phyloP scores from a whole-genome alignment of 768 basidiomycete genomes.

The Tubosaeta sp. region DNA sequence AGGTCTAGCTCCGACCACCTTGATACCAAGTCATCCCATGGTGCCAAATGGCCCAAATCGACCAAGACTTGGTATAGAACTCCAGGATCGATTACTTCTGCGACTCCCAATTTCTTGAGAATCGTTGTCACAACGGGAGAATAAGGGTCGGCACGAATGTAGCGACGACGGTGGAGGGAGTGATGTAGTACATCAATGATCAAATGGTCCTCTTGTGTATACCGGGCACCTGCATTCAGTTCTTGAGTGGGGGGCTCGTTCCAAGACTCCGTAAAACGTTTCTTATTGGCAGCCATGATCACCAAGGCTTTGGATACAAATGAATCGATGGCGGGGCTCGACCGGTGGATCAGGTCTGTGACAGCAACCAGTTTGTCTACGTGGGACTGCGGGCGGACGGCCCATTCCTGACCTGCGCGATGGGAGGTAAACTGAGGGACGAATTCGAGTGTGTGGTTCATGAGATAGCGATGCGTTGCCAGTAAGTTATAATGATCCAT shows the following conservation, averaged over 20 bases:
- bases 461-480: conserved; percentile 61
- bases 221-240: conserved; percentile 29
- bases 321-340: conserved; percentile 36
- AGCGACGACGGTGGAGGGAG: conserved; percentile 44
- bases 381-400: conserved; percentile 59
- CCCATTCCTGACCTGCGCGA: conserved; percentile 46
- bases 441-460: conserved; percentile 51
- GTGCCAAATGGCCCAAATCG: conserved; percentile 69
- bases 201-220: conserved; percentile 49
- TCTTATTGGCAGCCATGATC: conserved; percentile 36
- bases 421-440: conserved; percentile 45
- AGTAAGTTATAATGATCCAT: conserved; percentile 36
- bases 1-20: conserved; percentile 34
- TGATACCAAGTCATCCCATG: conserved; percentile 72
- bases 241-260: conserved; percentile 27
- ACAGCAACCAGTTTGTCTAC: conserved; percentile 50
- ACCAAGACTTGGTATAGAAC: conserved; percentile 48
- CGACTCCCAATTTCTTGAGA: conserved; percentile 50
- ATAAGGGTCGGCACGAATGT: conserved; percentile 63
- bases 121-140: conserved; percentile 47
- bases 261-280: conserved; percentile 29
- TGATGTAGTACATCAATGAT: conserved; percentile 59
- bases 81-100: conserved; percentile 24
- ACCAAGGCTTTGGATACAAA: conserved; percentile 51
- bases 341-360: conserved; percentile 41